phyloP scores from a whole-genome alignment of 23 red algal species.

The Gracilaria domingensis region DNA sequence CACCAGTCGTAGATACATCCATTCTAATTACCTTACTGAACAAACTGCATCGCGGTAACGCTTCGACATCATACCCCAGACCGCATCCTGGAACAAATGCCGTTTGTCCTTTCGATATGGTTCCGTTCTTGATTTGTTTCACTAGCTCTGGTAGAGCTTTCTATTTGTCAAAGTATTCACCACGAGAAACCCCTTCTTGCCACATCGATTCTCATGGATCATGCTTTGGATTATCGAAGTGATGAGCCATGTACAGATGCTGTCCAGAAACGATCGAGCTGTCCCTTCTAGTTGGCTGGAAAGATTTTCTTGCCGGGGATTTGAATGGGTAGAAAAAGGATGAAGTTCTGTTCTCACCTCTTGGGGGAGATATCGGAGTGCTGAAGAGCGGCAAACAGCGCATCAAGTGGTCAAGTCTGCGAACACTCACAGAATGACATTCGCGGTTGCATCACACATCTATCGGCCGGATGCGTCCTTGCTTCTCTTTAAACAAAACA shows the following conservation, averaged over 20 bases:
- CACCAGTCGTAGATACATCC: slow-evolving; percentile 59
- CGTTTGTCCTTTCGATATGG: slow-evolving; percentile 17
- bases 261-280: neutral
- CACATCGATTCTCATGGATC: slow-evolving; percentile 49
- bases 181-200: slow-evolving; percentile 28
- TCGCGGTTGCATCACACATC: too few species aligned
- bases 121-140: neutral
- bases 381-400: too few species aligned
- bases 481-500: too few species aligned
- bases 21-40: slow-evolving; percentile 62
- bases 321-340: too few species aligned
- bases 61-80: slow-evolving; percentile 82
- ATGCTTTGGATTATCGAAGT: neutral
- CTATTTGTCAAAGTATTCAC: slow-evolving; percentile 35
- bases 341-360: too few species aligned
- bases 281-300: too few species aligned
- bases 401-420: too few species aligned
- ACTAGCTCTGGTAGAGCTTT: slow-evolving; percentile 36
- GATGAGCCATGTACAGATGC: neutral
- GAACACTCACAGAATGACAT: too few species aligned
- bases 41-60: slow-evolving; percentile 30
- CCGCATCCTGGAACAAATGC: slow-evolving; percentile 88
- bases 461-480: too few species aligned
- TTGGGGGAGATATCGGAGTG: too few species aligned
- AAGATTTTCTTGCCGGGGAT: too few species aligned